Conservation (phyloP, 139 green algal species). For the Ulvella scutata region DNA sequence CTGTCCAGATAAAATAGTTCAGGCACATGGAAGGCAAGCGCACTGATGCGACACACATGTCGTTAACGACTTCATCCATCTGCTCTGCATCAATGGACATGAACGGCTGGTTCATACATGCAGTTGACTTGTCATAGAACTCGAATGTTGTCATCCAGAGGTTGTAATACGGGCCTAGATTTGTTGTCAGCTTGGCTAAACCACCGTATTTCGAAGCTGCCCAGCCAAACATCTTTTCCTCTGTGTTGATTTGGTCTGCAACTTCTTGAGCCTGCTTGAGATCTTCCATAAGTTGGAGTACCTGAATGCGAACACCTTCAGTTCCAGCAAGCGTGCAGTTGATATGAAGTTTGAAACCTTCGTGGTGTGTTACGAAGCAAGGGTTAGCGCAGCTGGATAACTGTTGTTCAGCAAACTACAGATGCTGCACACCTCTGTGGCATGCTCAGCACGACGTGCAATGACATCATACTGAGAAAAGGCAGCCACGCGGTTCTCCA, state of each 20-base stretch:
- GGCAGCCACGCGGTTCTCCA: neutral
- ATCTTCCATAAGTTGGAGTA: conserved; percentile 23
- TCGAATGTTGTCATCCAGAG: conserved; percentile 42
- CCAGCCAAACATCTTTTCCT: conserved; percentile 62
- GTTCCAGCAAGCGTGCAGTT: no score
- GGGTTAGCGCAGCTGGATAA: no score
- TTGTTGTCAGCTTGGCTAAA: conserved; percentile 30
- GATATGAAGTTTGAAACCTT: no score
- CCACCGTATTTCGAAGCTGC: conserved; percentile 40
- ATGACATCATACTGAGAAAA: neutral
- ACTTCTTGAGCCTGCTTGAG: conserved; percentile 33
- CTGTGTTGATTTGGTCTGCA: conserved; percentile 49
- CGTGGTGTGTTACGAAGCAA: no score
- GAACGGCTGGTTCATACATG: conserved; percentile 62
- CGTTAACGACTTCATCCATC: conserved; percentile 26
- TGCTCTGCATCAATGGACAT: conserved; percentile 50
- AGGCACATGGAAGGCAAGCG: no score
- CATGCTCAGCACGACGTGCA: neutral
- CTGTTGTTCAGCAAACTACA: no score
- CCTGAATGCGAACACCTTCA: no score
- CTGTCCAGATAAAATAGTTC: no score
- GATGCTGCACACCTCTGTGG: neutral
- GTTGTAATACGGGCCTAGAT: conserved; percentile 42
- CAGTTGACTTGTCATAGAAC: conserved; percentile 40
- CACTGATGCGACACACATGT: no score